phyloP scores from a whole-genome alignment of 192 early-diverging fungal species.

The Gigaspora rosea region DNA sequence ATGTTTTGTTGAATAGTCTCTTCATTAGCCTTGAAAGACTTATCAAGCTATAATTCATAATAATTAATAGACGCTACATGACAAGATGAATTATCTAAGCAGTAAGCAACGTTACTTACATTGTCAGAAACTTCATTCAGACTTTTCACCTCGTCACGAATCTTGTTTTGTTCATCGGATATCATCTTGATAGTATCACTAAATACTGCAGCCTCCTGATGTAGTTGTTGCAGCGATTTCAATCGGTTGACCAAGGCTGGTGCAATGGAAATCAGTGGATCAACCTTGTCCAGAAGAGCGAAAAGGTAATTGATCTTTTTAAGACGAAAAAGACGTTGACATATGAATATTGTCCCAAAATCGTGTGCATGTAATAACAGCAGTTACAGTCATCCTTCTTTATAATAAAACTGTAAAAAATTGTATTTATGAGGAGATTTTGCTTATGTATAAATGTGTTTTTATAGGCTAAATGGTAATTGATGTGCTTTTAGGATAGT shows the following conservation, averaged over 20 bases:
- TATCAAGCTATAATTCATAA: constrained; percentile 44
- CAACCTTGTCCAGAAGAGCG: constrained; percentile 68
- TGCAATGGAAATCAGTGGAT: constrained; percentile 76
- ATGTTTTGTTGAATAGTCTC: constrained; percentile 64
- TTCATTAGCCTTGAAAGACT: constrained; percentile 62
- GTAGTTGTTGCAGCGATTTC: constrained; percentile 75
- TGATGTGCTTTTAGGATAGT: background rate
- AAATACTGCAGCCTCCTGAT: constrained; percentile 80
- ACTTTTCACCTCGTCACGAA: constrained; percentile 65
- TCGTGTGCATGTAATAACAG: no score
- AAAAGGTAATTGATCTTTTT: constrained; percentile 70
- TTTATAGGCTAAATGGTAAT: no score
- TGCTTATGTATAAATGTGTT: no score
- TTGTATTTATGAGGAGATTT: no score
- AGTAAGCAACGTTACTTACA: constrained; percentile 36
- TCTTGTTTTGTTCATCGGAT: constrained; percentile 65
- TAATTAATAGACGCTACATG: background rate
- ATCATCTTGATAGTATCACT: constrained; percentile 74
- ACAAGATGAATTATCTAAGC: background rate
- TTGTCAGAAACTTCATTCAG: constrained; percentile 59
- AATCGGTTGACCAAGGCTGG: constrained; percentile 79
- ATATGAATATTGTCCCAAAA: background rate
- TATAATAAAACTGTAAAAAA: no score
- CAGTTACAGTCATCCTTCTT: no score
- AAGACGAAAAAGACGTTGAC: background rate